Base-by-base conservation (phyloP, 2,329 filamentous ascomycete species). In the Parastagonospora nodorum region DNA sequence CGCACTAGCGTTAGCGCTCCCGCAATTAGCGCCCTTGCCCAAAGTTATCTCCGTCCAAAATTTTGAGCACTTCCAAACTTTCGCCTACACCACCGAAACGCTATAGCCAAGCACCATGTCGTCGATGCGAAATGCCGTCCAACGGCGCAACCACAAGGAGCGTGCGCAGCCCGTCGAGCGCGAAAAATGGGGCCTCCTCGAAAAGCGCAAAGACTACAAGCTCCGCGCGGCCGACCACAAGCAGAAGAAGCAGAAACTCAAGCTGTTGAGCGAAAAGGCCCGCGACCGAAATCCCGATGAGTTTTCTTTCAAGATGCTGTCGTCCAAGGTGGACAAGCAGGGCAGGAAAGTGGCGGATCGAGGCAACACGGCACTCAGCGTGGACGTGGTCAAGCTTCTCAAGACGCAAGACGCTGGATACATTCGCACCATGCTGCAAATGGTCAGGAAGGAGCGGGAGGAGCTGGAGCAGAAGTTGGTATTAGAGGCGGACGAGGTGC, bases 191-290 rank as follows among this genome's bases (percentile, higher is more conserved):
- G 94, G 94, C 58, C 84, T 97, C 16, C 86, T 97, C 55, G 94
- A 97, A 75, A 97, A 99, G 78, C 89, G 94, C 82, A 97, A 97
- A 78, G 85, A 88, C 74, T 88, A 88, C 76, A 81, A 82, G 53
- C 82, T 87, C 50, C 84, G 85, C 45, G 85, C 85, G 14, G 78
- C 79, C 69, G 84, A 87, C 74, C 84, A 85, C 77, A 84, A 84
- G 61, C 67, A 74, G 47, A 88, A 88, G 71, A 82, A 84, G 66
- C 75, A 77, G 49, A 83, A 84, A 55, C 74, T 88, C 47, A 80
- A 81, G 66, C 77, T 82, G 14, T 75, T 88, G 14, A 78, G 80
- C 53, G 76, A 83, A 58, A 87, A 87, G 66, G 84, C 82, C 6
- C 74, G 75, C 41, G 82, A 85, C 50, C 78, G 82, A 32, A 87